Evolutionary conservation across 352 stramenopile genomes (phyloP).

Genomic region (Globisporangium uncinulatum): DNA sequence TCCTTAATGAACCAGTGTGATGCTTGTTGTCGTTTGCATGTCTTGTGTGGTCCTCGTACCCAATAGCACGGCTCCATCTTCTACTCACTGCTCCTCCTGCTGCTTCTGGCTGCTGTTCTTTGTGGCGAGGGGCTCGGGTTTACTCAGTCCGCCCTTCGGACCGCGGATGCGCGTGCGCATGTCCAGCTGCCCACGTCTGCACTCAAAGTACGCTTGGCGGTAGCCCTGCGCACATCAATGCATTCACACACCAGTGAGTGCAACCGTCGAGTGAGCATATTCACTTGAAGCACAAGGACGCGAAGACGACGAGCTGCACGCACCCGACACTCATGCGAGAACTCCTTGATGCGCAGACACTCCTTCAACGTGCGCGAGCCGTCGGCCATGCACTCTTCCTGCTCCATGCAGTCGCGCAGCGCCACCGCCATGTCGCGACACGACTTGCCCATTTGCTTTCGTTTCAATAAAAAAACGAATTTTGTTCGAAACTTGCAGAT

Average conservation of each 20-base stretch:
- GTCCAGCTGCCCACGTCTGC: constrained; percentile 76
- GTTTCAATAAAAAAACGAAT: neutral
- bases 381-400: constrained; percentile 75
- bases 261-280: too few species aligned
- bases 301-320: constrained; percentile 1
- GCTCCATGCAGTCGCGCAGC: constrained; percentile 75
- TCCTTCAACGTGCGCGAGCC: constrained; percentile 67
- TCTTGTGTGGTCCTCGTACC: too few species aligned
- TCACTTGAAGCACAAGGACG: neutral
- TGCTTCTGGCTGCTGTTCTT: constrained; percentile 1
- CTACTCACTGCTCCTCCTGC: neutral
- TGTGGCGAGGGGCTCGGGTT: constrained; percentile 17
- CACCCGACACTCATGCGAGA: constrained; percentile 46
- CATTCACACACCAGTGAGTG: too few species aligned
- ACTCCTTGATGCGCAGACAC: constrained; percentile 66
- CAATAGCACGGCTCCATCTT: too few species aligned
- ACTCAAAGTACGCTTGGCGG: constrained; percentile 80
- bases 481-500: too few species aligned
- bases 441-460: constrained; percentile 65
- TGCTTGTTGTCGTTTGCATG: neutral
- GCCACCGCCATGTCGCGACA: constrained; percentile 80
- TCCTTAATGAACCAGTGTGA: neutral
- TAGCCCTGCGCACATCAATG: constrained; percentile 34
- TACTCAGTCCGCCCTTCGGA: constrained; percentile 65
- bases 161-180: constrained; percentile 81